Conservation (phyloP, 2,329 filamentous ascomycete species). For the Bertia moriformis region DNA sequence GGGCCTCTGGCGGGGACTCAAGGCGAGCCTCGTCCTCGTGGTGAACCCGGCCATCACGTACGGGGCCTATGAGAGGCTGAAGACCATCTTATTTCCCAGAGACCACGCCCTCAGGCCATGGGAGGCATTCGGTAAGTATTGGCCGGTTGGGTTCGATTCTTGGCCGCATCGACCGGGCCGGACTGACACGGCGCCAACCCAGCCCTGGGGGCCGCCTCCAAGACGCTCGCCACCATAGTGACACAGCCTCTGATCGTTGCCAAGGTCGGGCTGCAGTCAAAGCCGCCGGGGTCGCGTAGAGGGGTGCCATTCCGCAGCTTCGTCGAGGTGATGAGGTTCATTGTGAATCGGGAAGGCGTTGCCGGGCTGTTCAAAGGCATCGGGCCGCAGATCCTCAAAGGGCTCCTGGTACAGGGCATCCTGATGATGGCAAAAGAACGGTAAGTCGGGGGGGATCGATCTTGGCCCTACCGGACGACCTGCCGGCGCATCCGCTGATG, state of each 20-base stretch:
- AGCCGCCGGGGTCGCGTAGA: conserved; percentile 67
- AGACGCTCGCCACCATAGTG: conserved; percentile 75
- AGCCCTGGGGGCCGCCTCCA: conserved; percentile 89
- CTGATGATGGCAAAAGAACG: conserved; percentile 99
- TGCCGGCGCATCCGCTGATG: too few relatives aligned
- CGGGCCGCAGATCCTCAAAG: conserved; percentile 83
- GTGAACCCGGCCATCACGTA: conserved; percentile 97
- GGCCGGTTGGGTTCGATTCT: background rate
- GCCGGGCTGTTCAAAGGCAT: conserved; percentile 92
- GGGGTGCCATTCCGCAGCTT: conserved; percentile 92
- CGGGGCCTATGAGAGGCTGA: conserved; percentile 82
- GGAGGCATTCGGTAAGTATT: conserved; percentile 88
- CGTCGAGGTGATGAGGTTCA: conserved; percentile 86
- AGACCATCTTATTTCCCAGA: conserved; percentile 62
- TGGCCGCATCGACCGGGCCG: conserved; percentile 2
- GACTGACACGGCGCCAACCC: background rate
- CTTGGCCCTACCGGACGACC: too few relatives aligned
- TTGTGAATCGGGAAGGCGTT: conserved; percentile 72
- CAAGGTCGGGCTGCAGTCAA: conserved; percentile 91
- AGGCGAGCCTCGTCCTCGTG: conserved; percentile 87
- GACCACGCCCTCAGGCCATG: conserved; percentile 62
- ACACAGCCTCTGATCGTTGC: conserved; percentile 95
- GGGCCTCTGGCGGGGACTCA: conserved; percentile 87
- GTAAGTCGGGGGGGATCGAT: too few relatives aligned
- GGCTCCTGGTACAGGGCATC: conserved; percentile 81